Conservation (phyloP, 2,329 filamentous ascomycete species). For the Colletotrichum tanaceti region DNA sequence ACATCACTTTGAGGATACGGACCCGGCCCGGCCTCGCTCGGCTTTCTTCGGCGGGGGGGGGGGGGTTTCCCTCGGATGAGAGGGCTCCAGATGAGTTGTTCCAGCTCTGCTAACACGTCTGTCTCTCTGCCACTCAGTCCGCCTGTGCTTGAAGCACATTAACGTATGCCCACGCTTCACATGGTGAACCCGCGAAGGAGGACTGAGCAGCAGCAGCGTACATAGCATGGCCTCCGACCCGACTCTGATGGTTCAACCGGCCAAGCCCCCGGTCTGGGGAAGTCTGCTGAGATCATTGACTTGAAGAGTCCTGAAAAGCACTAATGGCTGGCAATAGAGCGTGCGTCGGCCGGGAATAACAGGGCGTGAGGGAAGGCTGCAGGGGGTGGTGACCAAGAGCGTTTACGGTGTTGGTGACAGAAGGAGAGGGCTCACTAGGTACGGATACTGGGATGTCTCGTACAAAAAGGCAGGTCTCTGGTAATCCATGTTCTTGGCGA, state of each 20-base stretch:
- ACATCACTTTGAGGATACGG: neutral
- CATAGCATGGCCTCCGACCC: constrained; percentile 4
- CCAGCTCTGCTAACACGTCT: neutral
- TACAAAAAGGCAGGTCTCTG: neutral
- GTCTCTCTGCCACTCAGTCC: neutral
- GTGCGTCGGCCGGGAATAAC: constrained; percentile 19
- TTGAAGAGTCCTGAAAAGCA: neutral
- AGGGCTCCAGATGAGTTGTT: neutral
- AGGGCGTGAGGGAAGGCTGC: constrained; percentile 4
- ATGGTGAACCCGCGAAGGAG: neutral
- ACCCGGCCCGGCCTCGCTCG: neutral
- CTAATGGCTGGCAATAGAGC: neutral
- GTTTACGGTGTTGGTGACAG: neutral
- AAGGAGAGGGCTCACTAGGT: neutral
- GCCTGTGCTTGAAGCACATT: neutral
- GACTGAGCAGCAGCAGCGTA: neutral
- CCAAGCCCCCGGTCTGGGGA: too few relatives aligned
- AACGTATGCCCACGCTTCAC: neutral
- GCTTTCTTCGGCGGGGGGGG: neutral
- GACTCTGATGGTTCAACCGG: neutral
- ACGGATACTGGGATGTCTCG: neutral
- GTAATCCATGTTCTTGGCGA: neutral
- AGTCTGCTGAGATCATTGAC: constrained; percentile 26
- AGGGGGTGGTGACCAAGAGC: neutral
- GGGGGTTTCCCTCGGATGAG: neutral